Evolutionary conservation across 2,329 filamentous ascomycete genomes (phyloP), one percentile per base, ranked within the genome.

Genomic region (Pyrenophora teres): DNA sequence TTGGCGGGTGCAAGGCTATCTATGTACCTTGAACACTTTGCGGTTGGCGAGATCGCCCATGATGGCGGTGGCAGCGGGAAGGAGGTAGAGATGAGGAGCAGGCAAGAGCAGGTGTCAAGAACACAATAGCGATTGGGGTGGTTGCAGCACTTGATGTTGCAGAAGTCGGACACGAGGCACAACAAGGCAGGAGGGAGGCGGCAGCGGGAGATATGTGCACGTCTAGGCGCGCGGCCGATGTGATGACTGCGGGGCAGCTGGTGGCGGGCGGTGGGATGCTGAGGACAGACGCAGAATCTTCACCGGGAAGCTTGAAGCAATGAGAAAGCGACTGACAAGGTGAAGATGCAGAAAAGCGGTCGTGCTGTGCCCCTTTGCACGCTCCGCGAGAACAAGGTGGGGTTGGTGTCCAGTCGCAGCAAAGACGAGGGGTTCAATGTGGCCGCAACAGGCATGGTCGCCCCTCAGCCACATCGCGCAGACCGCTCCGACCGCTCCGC

Each of bases 31-130:
- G 67, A 70, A 71, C 51, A 71, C 67, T 83, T 96, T 97, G 78
- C 92, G 88, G 72, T 86, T 86, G 59, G 80, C 77, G 56, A 86
- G 76, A 67, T 86, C 83, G 62, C 80, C 76, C 84, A 87, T 87
- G 68, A 50, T 57, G 37, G 45, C 38, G 46, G 46, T 21, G 27
- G 55, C 42, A 52, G 54, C 38, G 48, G 40, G 31, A 50, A 41
- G 6, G 16, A 19, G 36, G 37, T 33, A 33, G 37, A 19, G 48
- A 30, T 37, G 39, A 40, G 33, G 40, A 45, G 10, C 3, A 38
- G 16, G 33, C 33, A 97, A 97, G 75, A 39, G 32, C 4, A 39
- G 32, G 3, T 39, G 25, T 56, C 21, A 32, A 16, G 30, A n/a
- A 23, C 33, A 31, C 43, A 23, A 37, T 10, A 44, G 45, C 12